Base-by-base conservation (phyloP, 2,329 filamentous ascomycete genomes). In the Decorospora gaudefroyi region DNA sequence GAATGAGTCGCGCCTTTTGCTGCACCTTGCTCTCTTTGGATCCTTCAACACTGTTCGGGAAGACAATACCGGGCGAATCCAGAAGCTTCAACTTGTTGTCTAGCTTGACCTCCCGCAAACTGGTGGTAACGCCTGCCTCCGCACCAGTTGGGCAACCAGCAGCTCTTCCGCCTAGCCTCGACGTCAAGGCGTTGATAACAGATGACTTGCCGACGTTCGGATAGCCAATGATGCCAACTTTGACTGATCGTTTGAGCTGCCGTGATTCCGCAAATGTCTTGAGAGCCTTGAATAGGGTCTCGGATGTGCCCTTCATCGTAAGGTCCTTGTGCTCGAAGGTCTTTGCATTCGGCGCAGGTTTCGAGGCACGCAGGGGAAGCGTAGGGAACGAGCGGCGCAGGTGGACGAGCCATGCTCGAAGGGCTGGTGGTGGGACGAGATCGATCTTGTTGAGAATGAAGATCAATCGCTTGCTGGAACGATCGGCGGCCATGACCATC, bases 121-220 rank as follows among this genome's bases (percentile, higher is more conserved):
- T 87, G 29, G 90, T 96, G 4, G 91, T 96, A 26, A 96, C 89
- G 41, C 91, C 91, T 15, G 91, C 91, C 74, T 96, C 91, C 19
- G 91, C 90, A 48, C 91, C 91, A 1, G 88, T 87, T 1, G 91
- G 91, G 69, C 90, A 96, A 29, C 89, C 87, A 23, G 79, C 78
- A 57, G 80, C 77, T 63, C 81, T 84, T 43, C 84, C 80, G 55
- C 86, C 83, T 58, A 96, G 77, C 25, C 89, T 83, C 25, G 87
- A 84, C 13, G 90, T 86, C 42, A 96, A 83, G 11, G 90, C 88
- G 71, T 96, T 96, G 79, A 96, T 96, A 62, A 96, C 90, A 36
- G 90, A 96, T 18, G 90, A 95, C 77, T 96, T 96, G 68, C 91
- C 91, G 47, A 96, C 91, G 69, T 96, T 96, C 61, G 91, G 91